Percentiles rank a stretch among this genome's conserved stretches.
Evolutionary conservation across 2,329 filamentous ascomycete species (phyloP).

Genomic region (Colletotrichum tropicale): DNA sequence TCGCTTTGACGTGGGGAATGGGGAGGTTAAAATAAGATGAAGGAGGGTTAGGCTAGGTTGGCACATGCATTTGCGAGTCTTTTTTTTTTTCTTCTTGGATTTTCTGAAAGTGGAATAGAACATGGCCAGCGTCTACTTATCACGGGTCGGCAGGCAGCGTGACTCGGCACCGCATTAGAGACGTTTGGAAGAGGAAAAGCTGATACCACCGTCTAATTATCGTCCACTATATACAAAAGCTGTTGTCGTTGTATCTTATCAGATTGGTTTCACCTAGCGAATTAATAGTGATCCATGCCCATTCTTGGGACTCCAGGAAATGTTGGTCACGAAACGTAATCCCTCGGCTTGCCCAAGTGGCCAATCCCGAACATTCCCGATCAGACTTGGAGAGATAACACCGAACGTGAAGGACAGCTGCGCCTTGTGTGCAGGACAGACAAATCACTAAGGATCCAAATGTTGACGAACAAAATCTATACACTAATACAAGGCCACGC

Average conservation of each 20-base stretch:
- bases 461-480: constrained; percentile 32
- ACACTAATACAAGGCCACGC: constrained; percentile 37
- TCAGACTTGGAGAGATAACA: background rate
- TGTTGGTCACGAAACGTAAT: background rate
- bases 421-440: background rate
- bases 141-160: background rate
- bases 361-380: background rate
- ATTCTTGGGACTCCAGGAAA: background rate
- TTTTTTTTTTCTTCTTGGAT: background rate
- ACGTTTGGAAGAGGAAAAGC: constrained; percentile 14
- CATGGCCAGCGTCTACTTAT: constrained; percentile 8
- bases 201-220: constrained; percentile 14
- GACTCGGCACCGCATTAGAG: constrained; percentile 14
- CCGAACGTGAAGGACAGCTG: background rate
- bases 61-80: background rate
- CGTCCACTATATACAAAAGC: constrained; percentile 10
- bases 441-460: background rate
- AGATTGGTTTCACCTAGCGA: background rate
- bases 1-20: background rate
- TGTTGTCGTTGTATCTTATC: background rate
- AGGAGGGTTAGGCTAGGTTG: background rate
- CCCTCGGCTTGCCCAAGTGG: background rate
- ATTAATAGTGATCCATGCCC: background rate
- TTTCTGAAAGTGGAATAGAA: background rate
- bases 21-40: background rate